Evolutionary conservation across 2,329 filamentous ascomycete species (phyloP).

Genomic region (Onygenales sp.): DNA sequence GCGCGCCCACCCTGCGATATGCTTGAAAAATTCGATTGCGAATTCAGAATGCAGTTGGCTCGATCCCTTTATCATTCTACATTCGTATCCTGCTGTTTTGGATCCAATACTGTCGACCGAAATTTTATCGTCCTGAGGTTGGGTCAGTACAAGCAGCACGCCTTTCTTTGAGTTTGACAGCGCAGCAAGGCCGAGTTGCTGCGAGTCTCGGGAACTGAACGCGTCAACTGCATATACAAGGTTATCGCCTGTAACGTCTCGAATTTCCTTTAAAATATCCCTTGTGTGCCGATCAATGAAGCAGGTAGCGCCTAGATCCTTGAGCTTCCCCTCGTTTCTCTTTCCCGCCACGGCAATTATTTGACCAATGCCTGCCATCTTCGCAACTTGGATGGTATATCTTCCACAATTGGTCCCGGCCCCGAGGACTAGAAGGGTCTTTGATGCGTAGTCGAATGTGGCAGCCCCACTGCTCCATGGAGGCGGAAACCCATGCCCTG

Average conservation of each 20-base stretch:
- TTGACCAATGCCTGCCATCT: not conserved
- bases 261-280: slow-evolving; percentile 15
- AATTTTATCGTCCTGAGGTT: not conserved
- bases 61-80: slow-evolving; percentile 18
- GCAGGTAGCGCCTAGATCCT: not conserved
- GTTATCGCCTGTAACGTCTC: slow-evolving; percentile 18
- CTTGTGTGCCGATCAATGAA: not conserved
- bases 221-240: slow-evolving; percentile 31
- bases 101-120: slow-evolving; percentile 13
- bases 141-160: not conserved
- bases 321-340: slow-evolving; percentile 6
- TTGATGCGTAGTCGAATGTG: not conserved
- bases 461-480: too few relatives aligned
- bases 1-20: slow-evolving; percentile 20
- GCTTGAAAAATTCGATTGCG: slow-evolving; percentile 23
- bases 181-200: slow-evolving; percentile 21
- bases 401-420: not conserved
- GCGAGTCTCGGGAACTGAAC: slow-evolving; percentile 15
- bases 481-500: not conserved
- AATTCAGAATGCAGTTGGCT: slow-evolving; percentile 20
- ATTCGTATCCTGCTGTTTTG: slow-evolving; percentile 26
- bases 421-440: not conserved
- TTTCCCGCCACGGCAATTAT: not conserved
- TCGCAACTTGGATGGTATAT: not conserved
- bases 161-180: slow-evolving; percentile 15